A percentile compares a stretch with the other conserved stretches of the same genome.
Conservation (phyloP, 306 rosid genomes). For the Hippophae gyantsensis region DNA sequence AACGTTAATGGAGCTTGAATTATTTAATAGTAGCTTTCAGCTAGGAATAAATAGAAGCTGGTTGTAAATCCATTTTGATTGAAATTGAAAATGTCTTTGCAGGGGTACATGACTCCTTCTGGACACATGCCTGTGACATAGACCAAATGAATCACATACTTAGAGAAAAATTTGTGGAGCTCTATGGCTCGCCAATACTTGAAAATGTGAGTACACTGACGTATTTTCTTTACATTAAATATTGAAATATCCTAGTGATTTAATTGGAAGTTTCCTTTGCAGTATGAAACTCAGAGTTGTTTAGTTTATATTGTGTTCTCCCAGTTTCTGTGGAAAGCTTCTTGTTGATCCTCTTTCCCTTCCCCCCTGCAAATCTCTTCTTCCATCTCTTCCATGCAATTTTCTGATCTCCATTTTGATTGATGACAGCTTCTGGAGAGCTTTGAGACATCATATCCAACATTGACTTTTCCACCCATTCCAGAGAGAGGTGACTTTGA, state of each 20-base stretch:
- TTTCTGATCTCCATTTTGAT: slow-evolving; percentile 11
- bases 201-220: slow-evolving; percentile 35
- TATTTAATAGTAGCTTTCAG: slow-evolving; percentile 1
- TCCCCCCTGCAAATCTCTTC: neutral
- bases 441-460: slow-evolving; percentile 62
- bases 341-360: neutral
- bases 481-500: slow-evolving; percentile 70
- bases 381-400: neutral
- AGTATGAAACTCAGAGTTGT: too few species aligned
- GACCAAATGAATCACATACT: slow-evolving; percentile 66
- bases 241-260: neutral
- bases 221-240: neutral
- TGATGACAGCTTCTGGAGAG: slow-evolving; percentile 53
- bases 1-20: slow-evolving; percentile 2
- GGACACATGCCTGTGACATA: slow-evolving; percentile 85
- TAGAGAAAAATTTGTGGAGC: slow-evolving; percentile 69
- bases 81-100: slow-evolving; percentile 13
- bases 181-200: slow-evolving; percentile 60
- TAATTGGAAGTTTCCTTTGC: neutral
- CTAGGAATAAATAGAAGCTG: neutral
- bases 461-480: slow-evolving; percentile 51
- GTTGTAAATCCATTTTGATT: neutral
- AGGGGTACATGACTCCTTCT: slow-evolving; percentile 90
- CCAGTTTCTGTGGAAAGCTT: neutral
- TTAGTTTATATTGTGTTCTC: too few species aligned